A percentile compares a stretch with the other conserved stretches of the same genome.
phyloP scores from a whole-genome alignment of 768 basidiomycete species.

The Termitomyces sp. region DNA sequence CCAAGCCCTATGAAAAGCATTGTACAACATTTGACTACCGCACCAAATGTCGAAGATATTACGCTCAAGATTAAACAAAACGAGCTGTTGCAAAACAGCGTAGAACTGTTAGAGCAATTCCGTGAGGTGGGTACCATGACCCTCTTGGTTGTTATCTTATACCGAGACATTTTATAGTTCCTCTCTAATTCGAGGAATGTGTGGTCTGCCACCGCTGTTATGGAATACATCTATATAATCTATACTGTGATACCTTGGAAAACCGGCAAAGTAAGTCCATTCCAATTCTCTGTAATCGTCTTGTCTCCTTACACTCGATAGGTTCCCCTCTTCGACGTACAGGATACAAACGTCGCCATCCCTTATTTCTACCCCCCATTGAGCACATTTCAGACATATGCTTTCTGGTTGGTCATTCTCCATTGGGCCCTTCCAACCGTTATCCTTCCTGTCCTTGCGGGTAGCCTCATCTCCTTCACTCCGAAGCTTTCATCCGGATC shows the following conservation, averaged over 20 bases:
- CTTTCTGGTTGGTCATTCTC: constrained; percentile 51
- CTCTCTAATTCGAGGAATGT: constrained; percentile 67
- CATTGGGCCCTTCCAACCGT: constrained; percentile 66
- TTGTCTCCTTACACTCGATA: constrained; percentile 8
- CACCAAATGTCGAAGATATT: constrained; percentile 26
- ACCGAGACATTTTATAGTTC: constrained; percentile 32
- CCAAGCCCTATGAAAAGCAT: constrained; percentile 37
- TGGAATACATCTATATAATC: constrained; percentile 55
- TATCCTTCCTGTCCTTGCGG: constrained; percentile 53
- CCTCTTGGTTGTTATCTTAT: background rate
- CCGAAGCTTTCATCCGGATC: constrained; percentile 25
- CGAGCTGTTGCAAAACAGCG: constrained; percentile 31
- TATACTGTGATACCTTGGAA: constrained; percentile 53
- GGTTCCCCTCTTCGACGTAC: constrained; percentile 23
- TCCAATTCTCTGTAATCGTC: background rate
- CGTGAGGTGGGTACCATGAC: constrained; percentile 29
- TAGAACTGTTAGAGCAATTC: constrained; percentile 32
- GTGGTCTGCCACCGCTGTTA: constrained; percentile 47
- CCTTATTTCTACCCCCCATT: constrained; percentile 48
- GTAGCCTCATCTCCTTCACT: constrained; percentile 61
- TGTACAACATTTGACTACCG: constrained; percentile 29
- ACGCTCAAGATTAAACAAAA: constrained; percentile 30
- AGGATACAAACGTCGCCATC: constrained; percentile 18
- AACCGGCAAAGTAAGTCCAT: constrained; percentile 32
- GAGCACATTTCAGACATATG: constrained; percentile 37